Evolutionary conservation across 2,329 filamentous ascomycete species (phyloP).

Genomic region (Sporothrix mexicana): DNA sequence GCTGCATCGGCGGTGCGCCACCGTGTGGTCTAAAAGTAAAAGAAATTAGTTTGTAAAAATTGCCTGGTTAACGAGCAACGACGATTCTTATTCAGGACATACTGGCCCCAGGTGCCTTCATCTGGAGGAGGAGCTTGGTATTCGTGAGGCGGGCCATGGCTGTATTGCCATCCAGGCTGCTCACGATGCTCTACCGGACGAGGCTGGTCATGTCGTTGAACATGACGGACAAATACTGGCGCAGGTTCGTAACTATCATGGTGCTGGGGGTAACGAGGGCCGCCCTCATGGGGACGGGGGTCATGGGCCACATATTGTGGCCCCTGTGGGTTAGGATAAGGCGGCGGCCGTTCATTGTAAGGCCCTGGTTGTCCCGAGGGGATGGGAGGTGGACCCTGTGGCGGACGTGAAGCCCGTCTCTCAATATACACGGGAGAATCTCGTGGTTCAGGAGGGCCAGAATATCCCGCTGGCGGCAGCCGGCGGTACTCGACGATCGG

Average conservation of each 20-base stretch:
- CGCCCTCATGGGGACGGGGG: background rate
- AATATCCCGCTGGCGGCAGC: background rate
- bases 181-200: background rate
- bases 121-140: conserved; percentile 14
- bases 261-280: background rate
- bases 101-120: background rate
- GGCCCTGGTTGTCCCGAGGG: background rate
- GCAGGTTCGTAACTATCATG: background rate
- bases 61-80: too few species aligned
- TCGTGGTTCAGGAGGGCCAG: background rate
- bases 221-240: conserved; percentile 21
- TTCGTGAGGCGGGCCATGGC: background rate
- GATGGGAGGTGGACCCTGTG: background rate
- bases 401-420: background rate
- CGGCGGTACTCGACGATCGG: background rate
- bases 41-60: too few species aligned
- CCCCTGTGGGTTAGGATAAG: background rate
- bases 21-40: background rate
- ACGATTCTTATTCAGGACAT: background rate
- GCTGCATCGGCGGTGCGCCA: too few species aligned
- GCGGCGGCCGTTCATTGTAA: background rate
- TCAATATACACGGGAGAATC: background rate
- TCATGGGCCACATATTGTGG: background rate
- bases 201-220: background rate
- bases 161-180: background rate